phyloP scores from a whole-genome alignment of 768 basidiomycete genomes.

The Trametes sanguinea region DNA sequence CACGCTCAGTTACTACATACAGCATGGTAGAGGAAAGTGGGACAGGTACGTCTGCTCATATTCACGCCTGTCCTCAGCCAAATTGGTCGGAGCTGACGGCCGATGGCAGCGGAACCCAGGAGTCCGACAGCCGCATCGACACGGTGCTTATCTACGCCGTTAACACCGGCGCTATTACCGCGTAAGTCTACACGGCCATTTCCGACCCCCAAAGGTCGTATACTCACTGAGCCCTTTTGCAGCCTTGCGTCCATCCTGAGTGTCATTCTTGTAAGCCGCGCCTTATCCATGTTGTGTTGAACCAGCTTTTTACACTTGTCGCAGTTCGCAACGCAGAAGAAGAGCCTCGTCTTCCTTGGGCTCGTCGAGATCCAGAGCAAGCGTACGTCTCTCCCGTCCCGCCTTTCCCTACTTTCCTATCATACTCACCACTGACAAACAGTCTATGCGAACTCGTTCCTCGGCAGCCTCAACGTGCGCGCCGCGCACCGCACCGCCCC shows the following conservation, averaged over 20 bases:
- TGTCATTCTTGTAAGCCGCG: neutral
- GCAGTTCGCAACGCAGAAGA: conserved; percentile 5
- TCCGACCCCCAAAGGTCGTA: too few species aligned
- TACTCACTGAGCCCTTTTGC: too few species aligned
- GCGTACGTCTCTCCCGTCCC: neutral
- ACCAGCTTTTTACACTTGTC: neutral
- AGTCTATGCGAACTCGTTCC: conserved; percentile 14
- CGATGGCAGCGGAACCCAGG: neutral
- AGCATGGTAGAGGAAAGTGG: neutral
- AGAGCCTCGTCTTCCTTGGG: conserved; percentile 11
- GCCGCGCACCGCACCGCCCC: neutral
- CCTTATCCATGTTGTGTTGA: too few species aligned
- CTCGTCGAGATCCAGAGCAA: conserved; percentile 14
- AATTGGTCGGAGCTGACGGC: neutral
- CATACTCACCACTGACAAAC: neutral
- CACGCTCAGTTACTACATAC: neutral
- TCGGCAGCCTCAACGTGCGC: conserved; percentile 11
- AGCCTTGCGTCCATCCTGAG: conserved; percentile 6
- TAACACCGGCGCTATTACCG: conserved; percentile 11
- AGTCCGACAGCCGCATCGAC: conserved; percentile 1
- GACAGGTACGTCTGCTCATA: neutral
- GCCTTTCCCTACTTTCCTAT: neutral
- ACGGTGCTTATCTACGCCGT: conserved; percentile 11
- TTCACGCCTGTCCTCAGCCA: neutral
- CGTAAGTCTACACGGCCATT: neutral